Conservation (phyloP, 257 asterid genomes). For the Galeopsis tetrahit region DNA sequence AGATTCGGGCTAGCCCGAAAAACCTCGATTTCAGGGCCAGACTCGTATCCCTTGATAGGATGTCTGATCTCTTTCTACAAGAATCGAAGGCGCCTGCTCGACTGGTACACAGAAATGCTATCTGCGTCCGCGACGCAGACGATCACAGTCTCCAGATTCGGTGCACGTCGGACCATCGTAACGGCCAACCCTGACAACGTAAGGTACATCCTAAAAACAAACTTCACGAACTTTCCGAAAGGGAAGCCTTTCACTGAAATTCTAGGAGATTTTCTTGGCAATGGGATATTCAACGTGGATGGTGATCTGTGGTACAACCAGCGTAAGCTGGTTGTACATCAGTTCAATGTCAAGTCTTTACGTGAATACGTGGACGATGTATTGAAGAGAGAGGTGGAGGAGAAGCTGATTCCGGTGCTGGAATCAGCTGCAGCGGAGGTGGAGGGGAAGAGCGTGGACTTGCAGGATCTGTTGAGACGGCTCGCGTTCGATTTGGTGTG, state of each 20-base stretch:
- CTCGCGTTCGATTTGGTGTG: conserved; percentile 63
- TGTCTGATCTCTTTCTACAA: conserved; percentile 64
- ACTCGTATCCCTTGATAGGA: conserved; percentile 59
- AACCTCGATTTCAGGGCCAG: conserved; percentile 34
- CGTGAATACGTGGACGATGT: conserved; percentile 38
- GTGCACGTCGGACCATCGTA: conserved; percentile 58
- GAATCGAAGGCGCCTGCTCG: conserved; percentile 57
- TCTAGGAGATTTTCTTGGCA: conserved; percentile 62
- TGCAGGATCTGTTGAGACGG: conserved; percentile 66
- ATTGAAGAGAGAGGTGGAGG: conserved; percentile 43
- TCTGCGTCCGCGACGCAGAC: conserved; percentile 55
- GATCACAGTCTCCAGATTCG: conserved; percentile 49
- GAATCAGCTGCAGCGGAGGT: conserved; percentile 41
- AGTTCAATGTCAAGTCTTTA: conserved; percentile 43
- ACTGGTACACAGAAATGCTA: conserved; percentile 77
- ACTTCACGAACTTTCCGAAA: conserved; percentile 60
- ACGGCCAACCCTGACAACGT: conserved; percentile 69
- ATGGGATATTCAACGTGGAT: conserved; percentile 67
- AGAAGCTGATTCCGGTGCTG: conserved; percentile 53
- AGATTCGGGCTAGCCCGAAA: conserved; percentile 27
- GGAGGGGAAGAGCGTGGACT: conserved; percentile 42
- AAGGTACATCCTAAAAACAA: conserved; percentile 52
- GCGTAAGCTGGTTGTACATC: conserved; percentile 52
- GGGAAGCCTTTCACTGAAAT: conserved; percentile 60
- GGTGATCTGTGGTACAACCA: conserved; percentile 58